A percentile compares a stretch with the other conserved stretches of the same genome.
phyloP scores from a whole-genome alignment of 179 eudicot species.

The Beta corolliflora region DNA sequence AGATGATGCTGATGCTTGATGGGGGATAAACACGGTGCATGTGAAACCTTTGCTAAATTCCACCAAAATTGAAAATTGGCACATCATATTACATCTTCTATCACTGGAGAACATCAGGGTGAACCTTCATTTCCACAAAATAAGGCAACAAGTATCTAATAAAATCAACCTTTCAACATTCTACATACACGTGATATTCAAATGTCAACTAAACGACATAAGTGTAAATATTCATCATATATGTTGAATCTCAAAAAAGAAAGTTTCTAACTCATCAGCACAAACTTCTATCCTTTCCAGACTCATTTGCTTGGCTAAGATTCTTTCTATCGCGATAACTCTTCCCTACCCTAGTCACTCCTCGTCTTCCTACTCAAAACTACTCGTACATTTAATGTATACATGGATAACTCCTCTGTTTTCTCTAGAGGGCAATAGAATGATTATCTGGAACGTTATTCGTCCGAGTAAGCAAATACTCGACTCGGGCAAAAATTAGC shows the following conservation, averaged over 20 bases:
- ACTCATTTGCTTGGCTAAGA: background rate
- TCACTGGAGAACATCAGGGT: background rate
- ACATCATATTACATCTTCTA: background rate
- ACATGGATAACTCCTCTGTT: background rate
- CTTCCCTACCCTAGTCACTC: background rate
- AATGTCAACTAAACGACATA: background rate
- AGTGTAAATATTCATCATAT: background rate
- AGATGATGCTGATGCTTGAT: background rate
- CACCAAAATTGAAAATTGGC: constrained; percentile 6
- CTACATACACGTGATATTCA: background rate
- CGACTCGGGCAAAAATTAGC: too few relatives aligned
- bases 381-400: background rate
- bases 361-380: background rate
- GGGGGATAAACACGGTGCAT: constrained; percentile 2
- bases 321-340: background rate
- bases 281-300: background rate
- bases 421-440: background rate
- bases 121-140: constrained; percentile 2
- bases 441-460: background rate
- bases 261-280: background rate
- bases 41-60: constrained; percentile 20
- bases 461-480: background rate
- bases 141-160: background rate
- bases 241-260: background rate
- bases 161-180: background rate